These are phyloP conservation scores for Chytriomyces hyalinus DNA, from an alignment of 192 early-diverging fungal genomes.

Conservation along the genomic window DNA sequence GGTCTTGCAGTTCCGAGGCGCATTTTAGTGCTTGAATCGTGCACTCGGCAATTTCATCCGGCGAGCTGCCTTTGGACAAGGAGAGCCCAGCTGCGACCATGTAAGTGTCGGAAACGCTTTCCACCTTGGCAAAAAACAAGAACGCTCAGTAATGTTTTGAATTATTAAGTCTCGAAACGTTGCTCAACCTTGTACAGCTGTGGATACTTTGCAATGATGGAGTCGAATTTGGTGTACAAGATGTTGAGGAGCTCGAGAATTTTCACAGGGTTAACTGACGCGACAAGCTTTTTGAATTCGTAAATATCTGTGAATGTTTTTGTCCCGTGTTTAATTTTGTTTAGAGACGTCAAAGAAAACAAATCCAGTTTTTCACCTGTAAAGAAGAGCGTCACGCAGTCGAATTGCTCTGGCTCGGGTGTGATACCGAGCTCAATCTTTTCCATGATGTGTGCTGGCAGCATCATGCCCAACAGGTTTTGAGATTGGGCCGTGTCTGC, in stretches of 20 bases:
- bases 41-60: conserved; percentile 31
- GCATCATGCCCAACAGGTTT: conserved; percentile 40
- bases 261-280: conserved; percentile 12
- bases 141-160: not conserved
- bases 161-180: not conserved
- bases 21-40: conserved; percentile 30
- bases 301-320: conserved; percentile 1
- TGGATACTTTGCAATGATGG: conserved; percentile 24
- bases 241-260: conserved; percentile 37
- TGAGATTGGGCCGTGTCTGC: conserved; percentile 34
- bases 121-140: conserved; percentile 5
- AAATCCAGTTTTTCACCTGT: conserved; percentile 14
- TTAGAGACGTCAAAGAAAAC: not conserved
- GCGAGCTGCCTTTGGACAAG: not conserved
- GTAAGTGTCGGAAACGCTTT: conserved; percentile 43
- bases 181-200: conserved; percentile 34
- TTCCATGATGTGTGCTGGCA: conserved; percentile 41
- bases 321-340: too few relatives aligned
- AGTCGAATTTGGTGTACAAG: conserved; percentile 34
- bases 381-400: conserved; percentile 35
- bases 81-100: conserved; percentile 40
- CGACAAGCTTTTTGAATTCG: conserved; percentile 34
- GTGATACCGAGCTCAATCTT: conserved; percentile 26
- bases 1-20: conserved; percentile 11
- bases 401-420: conserved; percentile 34